A percentile compares a stretch with the other conserved stretches of the same genome.
These are phyloP conservation scores for Trichoderma hamatum DNA, from an alignment of 2,329 filamentous ascomycete species.

Conservation along the genomic window DNA sequence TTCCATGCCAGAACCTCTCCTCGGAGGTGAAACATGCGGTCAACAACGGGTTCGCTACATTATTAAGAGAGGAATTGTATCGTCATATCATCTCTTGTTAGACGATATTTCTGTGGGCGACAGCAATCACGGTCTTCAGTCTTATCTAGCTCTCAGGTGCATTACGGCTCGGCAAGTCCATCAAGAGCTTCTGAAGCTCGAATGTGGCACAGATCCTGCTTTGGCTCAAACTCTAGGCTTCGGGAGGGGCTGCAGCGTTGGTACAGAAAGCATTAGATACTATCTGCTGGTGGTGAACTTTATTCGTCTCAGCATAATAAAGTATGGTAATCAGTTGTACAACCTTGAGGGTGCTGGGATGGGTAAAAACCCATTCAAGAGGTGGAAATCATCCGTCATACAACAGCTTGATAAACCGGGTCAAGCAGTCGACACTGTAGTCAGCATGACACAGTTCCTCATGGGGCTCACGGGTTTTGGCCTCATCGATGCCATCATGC, in stretches of 20 bases:
- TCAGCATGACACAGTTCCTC: conserved; percentile 52
- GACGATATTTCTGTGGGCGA: conserved; percentile 72
- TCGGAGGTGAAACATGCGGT: conserved; percentile 66
- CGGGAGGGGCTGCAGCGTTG: conserved; percentile 70
- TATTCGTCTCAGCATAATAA: conserved; percentile 74
- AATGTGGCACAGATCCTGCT: conserved; percentile 58
- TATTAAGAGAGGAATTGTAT: conserved; percentile 62
- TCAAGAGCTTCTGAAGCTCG: conserved; percentile 66
- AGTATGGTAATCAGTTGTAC: conserved; percentile 69
- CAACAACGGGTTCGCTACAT: conserved; percentile 62
- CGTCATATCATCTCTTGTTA: conserved; percentile 68
- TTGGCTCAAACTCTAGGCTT: conserved; percentile 57
- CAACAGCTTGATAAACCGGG: conserved; percentile 34
- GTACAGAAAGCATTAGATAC: conserved; percentile 69
- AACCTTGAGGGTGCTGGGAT: conserved; percentile 64
- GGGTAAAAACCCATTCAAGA: conserved; percentile 45
- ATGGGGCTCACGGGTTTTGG: conserved; percentile 73
- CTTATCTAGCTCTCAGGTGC: conserved; percentile 71
- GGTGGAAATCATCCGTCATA: conserved; percentile 53
- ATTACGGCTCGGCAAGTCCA: conserved; percentile 75
- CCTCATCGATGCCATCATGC: conserved; percentile 75
- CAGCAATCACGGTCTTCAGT: conserved; percentile 76
- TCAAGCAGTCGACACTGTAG: conserved; percentile 7
- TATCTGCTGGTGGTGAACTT: conserved; percentile 81
- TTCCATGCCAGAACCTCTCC: conserved; percentile 65